Evolutionary conservation across 768 basidiomycete genomes (phyloP).

Genomic region (Kwoniella bestiolae): DNA sequence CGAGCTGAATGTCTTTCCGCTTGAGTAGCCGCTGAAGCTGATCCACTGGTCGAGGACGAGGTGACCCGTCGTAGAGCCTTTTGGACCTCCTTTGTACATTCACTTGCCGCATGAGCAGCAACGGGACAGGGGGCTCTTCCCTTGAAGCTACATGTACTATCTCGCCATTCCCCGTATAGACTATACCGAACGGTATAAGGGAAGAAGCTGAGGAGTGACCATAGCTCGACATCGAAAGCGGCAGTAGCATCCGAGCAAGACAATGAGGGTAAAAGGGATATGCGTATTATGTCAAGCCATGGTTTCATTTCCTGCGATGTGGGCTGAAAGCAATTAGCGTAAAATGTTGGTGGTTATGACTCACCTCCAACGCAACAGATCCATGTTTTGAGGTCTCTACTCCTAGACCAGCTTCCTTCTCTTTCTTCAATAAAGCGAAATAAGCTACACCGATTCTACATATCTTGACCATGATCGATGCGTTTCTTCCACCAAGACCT

Average conservation of each 20-base stretch:
- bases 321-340: slow-evolving; percentile 33
- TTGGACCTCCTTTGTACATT: slow-evolving; percentile 86
- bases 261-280: slow-evolving; percentile 82
- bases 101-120: slow-evolving; percentile 61
- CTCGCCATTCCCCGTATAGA: slow-evolving; percentile 95
- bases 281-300: slow-evolving; percentile 80
- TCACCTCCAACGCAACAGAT: slow-evolving; percentile 20
- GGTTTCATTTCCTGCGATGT: slow-evolving; percentile 45
- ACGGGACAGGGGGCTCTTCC: slow-evolving; percentile 36
- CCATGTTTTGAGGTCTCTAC: slow-evolving; percentile 6
- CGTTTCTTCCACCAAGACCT: slow-evolving; percentile 77
- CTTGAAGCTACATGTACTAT: slow-evolving; percentile 68
- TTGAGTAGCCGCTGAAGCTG: slow-evolving; percentile 31
- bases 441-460: slow-evolving; percentile 68
- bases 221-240: slow-evolving; percentile 86
- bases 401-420: slow-evolving; percentile 38
- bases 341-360: not conserved
- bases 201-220: slow-evolving; percentile 82
- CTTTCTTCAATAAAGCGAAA: slow-evolving; percentile 35
- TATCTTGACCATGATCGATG: slow-evolving; percentile 76
- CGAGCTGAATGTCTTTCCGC: slow-evolving; percentile 68
- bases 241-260: slow-evolving; percentile 83
- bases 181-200: slow-evolving; percentile 81
- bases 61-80: slow-evolving; percentile 85
- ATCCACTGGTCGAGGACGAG: slow-evolving; percentile 52